Evolutionary conservation across 805 yeast genomes (phyloP), one percentile per base, ranked within the genome.

Genomic region (Cyberlindnera samutprakarnensis): DNA sequence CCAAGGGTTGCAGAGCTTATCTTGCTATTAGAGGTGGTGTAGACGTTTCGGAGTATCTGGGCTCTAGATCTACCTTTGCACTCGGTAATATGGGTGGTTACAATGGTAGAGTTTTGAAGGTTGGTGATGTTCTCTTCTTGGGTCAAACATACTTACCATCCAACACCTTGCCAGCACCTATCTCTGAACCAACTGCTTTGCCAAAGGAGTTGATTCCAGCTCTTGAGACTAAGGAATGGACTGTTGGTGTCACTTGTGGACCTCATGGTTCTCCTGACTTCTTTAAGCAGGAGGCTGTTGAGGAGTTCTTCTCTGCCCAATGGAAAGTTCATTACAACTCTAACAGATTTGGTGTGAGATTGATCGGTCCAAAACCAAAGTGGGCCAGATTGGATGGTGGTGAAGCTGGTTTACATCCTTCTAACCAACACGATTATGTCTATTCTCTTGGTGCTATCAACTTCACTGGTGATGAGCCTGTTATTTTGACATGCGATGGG

Each of bases 301-400:
- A 67, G 22, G 82, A 78, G 34, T 88, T 90, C 61, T 86, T 90
- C 54, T 49, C 67, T 5, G 69, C 75, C 32, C 73, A 71, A 39
- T 90, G 97, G 97, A 90, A 87, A 58, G 87, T 90, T 31, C 97
- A 92, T 57, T 92, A 92, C 68, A 90, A 90, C 62, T 88, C 97
- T 20, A 90, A 90, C 62, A 74, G 98, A 56, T 90, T 90, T 58
- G 98, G 98, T 55, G 94, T 90, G 22, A 75, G 97, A 53, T 67
- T 90, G 46, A 77, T 82, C 43, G 96, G 96, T 27, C 97, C 97
- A 36, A 90, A 87, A 59, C 98, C 97, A 10, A 70, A 74, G 52
- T 92, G 97, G 98, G 96, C 96, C 10, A 75, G 98, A 63, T 56
- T 70, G 8, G 95, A 87, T 55, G 98, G 97, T 61, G 98, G 97